Conservation (phyloP, 768 basidiomycete species). For the Amanita exitialis region DNA sequence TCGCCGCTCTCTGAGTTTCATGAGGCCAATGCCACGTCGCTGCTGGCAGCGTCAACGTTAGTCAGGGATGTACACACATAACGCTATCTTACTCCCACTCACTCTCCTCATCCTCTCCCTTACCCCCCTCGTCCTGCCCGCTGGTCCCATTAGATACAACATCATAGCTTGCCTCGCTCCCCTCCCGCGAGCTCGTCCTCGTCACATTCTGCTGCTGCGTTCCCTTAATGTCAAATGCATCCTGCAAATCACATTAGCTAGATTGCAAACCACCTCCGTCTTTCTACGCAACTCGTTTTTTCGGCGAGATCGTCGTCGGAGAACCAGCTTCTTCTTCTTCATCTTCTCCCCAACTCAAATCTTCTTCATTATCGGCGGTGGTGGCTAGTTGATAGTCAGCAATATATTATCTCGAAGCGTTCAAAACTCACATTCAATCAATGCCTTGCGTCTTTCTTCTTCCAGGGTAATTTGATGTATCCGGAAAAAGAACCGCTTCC, state of each 20-base stretch:
- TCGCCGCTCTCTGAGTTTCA: constrained; percentile 3
- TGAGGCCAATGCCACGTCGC: background rate
- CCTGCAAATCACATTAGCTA: background rate
- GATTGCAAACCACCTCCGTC: background rate
- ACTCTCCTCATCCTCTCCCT: constrained; percentile 25
- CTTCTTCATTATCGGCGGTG: constrained; percentile 64
- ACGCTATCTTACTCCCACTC: constrained; percentile 49
- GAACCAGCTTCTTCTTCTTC: constrained; percentile 51
- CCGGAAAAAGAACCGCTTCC: constrained; percentile 88
- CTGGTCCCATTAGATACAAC: constrained; percentile 48
- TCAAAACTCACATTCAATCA: constrained; percentile 51
- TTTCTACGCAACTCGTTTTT: background rate
- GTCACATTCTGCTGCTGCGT: constrained; percentile 5
- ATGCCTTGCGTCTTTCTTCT: constrained; percentile 66
- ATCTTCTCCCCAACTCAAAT: constrained; percentile 91
- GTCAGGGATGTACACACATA: background rate
- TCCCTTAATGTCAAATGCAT: background rate
- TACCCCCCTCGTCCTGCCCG: constrained; percentile 26
- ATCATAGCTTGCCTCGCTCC: constrained; percentile 62
- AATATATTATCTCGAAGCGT: background rate
- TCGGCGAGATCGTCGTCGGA: constrained; percentile 9
- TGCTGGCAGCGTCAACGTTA: background rate
- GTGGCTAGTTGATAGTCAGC: constrained; percentile 28
- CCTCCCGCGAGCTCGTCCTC: constrained; percentile 37
- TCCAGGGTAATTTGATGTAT: constrained; percentile 72